Evolutionary conservation across 2,329 filamentous ascomycete species (phyloP).

Genomic region (Aspergillaceae sp.): DNA sequence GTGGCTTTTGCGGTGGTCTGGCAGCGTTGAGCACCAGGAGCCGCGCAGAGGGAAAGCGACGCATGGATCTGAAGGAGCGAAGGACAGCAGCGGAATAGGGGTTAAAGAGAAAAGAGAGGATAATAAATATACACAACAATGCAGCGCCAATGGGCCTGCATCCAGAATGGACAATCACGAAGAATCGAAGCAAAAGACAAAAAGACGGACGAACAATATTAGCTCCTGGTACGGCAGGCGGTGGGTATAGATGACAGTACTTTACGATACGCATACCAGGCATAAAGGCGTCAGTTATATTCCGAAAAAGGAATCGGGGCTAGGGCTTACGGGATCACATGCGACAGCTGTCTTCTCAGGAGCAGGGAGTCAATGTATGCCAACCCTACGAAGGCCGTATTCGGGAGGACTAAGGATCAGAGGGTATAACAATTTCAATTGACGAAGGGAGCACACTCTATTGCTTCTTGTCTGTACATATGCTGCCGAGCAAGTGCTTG

Average conservation of each 20-base stretch:
- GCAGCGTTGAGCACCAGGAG: constrained; percentile 25
- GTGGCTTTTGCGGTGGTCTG: constrained; percentile 15
- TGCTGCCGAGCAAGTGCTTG: no score
- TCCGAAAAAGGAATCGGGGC: no score
- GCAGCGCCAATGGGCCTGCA: constrained; percentile 8
- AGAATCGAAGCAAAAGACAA: neutral
- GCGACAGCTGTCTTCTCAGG: no score
- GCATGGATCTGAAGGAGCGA: constrained; percentile 17
- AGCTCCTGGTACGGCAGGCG: neutral
- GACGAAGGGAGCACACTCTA: no score
- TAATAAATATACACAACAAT: neutral
- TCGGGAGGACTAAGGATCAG: no score
- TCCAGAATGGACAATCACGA: neutral
- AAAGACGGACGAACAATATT: neutral
- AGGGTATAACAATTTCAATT: no score
- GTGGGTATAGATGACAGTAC: neutral
- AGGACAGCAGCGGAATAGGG: constrained; percentile 6
- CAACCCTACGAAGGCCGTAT: no score
- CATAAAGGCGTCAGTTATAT: no score
- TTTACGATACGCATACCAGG: neutral
- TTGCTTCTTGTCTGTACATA: no score
- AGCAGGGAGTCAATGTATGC: no score
- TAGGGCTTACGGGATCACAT: no score
- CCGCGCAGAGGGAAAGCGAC: constrained; percentile 26
- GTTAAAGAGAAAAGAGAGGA: constrained; percentile 1